phyloP scores from a whole-genome alignment of 2,329 filamentous ascomycete species.

The Rhinocladiella similis region DNA sequence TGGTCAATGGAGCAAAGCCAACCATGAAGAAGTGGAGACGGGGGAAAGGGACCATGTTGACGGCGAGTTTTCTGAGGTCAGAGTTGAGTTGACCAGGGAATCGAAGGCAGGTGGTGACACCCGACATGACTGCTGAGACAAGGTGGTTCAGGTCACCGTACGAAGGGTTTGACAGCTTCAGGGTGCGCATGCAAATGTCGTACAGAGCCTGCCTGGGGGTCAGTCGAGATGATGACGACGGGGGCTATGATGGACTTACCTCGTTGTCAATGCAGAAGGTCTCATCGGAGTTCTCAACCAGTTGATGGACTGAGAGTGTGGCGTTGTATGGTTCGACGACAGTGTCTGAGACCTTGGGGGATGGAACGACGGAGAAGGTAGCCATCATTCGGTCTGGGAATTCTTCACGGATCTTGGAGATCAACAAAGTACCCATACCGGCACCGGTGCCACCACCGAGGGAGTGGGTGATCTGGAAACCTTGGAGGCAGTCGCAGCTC shows the following conservation, averaged over 20 bases:
- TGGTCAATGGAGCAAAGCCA: conserved; percentile 97
- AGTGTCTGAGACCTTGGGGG: conserved; percentile 98
- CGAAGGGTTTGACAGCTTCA: conserved; percentile 97
- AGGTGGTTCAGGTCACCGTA: conserved; percentile 99
- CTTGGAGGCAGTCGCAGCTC: conserved; percentile 98
- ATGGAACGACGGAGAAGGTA: conserved; percentile 98
- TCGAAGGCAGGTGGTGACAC: conserved; percentile 96
- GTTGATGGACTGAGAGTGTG: conserved; percentile 96
- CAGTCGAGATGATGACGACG: conserved; percentile 8
- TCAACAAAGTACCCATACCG: conserved; percentile 99
- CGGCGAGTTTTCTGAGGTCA: conserved; percentile 97
- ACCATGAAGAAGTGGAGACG: conserved; percentile 99
- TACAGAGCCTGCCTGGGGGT: conserved; percentile 70
- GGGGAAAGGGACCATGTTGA: conserved; percentile 99
- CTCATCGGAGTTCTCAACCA: conserved; percentile 99
- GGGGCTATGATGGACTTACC: conserved; percentile 42
- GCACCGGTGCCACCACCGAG: conserved; percentile 99
- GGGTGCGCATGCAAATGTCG: conserved; percentile 99
- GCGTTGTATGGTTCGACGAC: conserved; percentile 99
- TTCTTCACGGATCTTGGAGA: conserved; percentile 99
- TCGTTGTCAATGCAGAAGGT: conserved; percentile 99
- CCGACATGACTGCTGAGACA: conserved; percentile 99
- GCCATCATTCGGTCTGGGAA: conserved; percentile 99
- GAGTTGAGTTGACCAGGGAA: conserved; percentile 99
- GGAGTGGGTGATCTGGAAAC: conserved; percentile 99